These are phyloP conservation scores for Botryotinia calthae DNA, from an alignment of 2,329 filamentous ascomycete species.

Conservation along the genomic window DNA sequence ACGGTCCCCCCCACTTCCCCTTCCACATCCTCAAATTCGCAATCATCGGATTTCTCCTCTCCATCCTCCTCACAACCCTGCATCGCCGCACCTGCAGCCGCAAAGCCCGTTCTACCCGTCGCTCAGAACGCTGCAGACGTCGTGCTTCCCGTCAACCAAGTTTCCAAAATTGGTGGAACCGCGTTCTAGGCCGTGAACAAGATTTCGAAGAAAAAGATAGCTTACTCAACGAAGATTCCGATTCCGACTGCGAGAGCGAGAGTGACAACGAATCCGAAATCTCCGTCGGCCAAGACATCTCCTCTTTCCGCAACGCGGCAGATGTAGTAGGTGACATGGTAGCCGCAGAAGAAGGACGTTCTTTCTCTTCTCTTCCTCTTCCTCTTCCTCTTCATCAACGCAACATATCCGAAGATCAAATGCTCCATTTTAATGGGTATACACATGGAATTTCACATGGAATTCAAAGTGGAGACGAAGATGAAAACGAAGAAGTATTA, in stretches of 20 bases:
- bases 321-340: conserved; percentile 32
- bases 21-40: conserved; percentile 29
- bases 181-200: conserved; percentile 21
- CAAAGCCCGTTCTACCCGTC: conserved; percentile 21
- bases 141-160: conserved; percentile 24
- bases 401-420: not conserved
- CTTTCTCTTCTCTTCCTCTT: not conserved
- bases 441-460: not conserved
- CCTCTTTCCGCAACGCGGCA: conserved; percentile 29
- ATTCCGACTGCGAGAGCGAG: conserved; percentile 27
- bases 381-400: not conserved
- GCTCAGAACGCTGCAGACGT: conserved; percentile 27
- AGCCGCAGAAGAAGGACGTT: conserved; percentile 23
- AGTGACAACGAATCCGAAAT: not conserved
- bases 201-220: conserved; percentile 32
- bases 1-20: not conserved
- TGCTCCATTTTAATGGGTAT: not conserved
- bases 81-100: conserved; percentile 28
- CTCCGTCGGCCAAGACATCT: conserved; percentile 31
- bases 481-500: not conserved
- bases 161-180: conserved; percentile 23
- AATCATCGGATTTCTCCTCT: conserved; percentile 31
- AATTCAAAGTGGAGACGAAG: not conserved
- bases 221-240: conserved; percentile 17
- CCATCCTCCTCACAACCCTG: conserved; percentile 29